Evolutionary conservation across 495 filamentous ascomycete species (phyloP).

Genomic region (Aspergillus campestris): DNA sequence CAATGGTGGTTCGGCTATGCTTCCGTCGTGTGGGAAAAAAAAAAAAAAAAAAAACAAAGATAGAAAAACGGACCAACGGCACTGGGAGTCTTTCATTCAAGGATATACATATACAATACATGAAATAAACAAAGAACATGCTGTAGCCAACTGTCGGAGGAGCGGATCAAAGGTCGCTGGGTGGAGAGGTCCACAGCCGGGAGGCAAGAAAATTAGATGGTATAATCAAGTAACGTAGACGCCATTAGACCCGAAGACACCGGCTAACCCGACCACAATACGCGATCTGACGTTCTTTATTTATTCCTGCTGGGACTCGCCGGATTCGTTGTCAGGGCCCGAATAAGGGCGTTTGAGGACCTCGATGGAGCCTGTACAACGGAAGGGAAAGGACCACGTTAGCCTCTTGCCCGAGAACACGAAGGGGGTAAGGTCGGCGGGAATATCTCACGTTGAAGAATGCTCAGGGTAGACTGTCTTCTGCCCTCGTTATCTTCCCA

Average conservation of each 20-base stretch:
- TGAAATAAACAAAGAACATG: not conserved
- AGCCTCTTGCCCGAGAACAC: too few species aligned
- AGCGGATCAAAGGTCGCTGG: too few species aligned
- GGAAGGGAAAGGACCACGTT: not conserved
- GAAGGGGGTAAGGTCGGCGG: not conserved
- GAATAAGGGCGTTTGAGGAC: constrained; percentile 45
- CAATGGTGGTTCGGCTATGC: too few species aligned
- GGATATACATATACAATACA: constrained; percentile 7
- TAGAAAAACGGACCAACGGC: not conserved
- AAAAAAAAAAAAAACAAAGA: not conserved
- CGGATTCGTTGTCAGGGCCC: constrained; percentile 1
- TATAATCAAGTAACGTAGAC: too few species aligned
- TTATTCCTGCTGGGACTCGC: constrained; percentile 11
- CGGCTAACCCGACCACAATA: too few species aligned
- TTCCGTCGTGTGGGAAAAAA: too few species aligned
- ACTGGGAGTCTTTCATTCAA: not conserved
- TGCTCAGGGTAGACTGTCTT: constrained; percentile 44
- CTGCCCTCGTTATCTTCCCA: constrained; percentile 60
- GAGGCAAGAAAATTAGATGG: too few species aligned
- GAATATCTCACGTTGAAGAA: constrained; percentile 49
- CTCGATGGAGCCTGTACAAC: constrained; percentile 46
- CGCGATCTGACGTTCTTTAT: not conserved
- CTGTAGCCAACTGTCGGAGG: not conserved
- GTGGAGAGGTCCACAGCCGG: too few species aligned
- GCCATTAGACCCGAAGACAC: constrained; percentile 10